phyloP scores from a whole-genome alignment of 257 asterid genomes.

The Ajuga chamaepitys region DNA sequence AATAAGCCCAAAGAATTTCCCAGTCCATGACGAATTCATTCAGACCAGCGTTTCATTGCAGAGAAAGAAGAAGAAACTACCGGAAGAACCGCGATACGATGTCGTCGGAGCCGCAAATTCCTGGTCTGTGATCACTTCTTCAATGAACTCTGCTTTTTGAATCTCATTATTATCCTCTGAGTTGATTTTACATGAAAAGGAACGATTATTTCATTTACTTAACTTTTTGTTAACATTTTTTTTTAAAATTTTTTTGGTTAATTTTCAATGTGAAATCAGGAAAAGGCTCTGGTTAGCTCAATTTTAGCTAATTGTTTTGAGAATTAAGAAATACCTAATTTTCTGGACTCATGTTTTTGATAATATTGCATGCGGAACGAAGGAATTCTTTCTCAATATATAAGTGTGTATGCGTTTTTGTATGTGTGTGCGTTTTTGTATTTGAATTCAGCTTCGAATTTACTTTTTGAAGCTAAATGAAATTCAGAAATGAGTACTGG shows the following conservation, averaged over 20 bases:
- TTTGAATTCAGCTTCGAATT: too few relatives aligned
- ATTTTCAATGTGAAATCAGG: not conserved
- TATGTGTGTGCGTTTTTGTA: too few relatives aligned
- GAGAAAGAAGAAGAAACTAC: conserved; percentile 16
- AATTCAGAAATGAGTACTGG: too few relatives aligned
- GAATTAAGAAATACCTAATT: not conserved
- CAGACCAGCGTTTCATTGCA: not conserved
- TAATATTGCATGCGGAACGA: not conserved
- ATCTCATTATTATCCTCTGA: not conserved
- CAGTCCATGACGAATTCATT: not conserved
- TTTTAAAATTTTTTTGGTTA: not conserved
- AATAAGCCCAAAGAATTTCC: conserved; percentile 19
- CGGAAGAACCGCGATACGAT: conserved; percentile 18
- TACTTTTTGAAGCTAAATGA: too few relatives aligned
- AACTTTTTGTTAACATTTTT: too few relatives aligned
- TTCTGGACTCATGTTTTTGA: not conserved
- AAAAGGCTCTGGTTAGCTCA: not conserved
- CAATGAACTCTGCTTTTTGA: not conserved
- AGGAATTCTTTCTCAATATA: not conserved
- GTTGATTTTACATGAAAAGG: not conserved
- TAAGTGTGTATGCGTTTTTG: too few relatives aligned
- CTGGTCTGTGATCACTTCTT: conserved; percentile 17
- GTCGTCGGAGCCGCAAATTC: conserved; percentile 31
- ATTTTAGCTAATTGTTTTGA: not conserved
- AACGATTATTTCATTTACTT: too few relatives aligned